Percentiles rank a stretch among this genome's conserved stretches.
phyloP scores from a whole-genome alignment of 1,284 basidiomycete species.

The Microbotryum saponariae region DNA sequence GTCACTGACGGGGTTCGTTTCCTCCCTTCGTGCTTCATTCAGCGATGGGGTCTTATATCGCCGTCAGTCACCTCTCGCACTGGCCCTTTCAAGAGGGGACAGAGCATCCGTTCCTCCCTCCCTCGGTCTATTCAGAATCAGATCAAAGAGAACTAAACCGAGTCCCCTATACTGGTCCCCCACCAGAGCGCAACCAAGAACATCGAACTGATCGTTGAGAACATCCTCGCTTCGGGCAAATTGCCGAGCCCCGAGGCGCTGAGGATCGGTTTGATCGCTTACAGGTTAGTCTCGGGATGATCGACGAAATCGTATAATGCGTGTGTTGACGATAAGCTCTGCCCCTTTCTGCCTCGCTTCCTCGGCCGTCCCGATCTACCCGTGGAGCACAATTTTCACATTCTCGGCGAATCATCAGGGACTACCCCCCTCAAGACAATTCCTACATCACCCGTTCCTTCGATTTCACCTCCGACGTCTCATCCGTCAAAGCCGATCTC shows the following conservation, averaged over 20 bases:
- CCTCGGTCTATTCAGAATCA: no score
- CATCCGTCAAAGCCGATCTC: constrained; percentile 75
- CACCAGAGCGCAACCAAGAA: constrained; percentile 71
- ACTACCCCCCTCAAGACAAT: constrained; percentile 92
- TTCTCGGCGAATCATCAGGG: constrained; percentile 43
- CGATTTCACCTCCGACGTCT: constrained; percentile 86
- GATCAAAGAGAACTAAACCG: no score
- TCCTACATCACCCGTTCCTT: constrained; percentile 77
- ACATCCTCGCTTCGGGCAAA: constrained; percentile 90
- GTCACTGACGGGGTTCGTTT: no score
- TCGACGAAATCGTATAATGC: neutral
- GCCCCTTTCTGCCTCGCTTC: neutral
- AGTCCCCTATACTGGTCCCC: neutral
- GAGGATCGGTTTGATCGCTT: constrained; percentile 53
- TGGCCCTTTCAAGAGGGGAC: neutral
- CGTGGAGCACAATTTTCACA: constrained; percentile 58
- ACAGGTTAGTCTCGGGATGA: constrained; percentile 48
- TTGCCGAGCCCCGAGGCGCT: constrained; percentile 79
- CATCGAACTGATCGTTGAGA: constrained; percentile 91
- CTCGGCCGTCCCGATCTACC: neutral
- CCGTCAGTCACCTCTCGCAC: constrained; percentile 22
- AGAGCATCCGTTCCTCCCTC: no score
- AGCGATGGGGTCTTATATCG: constrained; percentile 46
- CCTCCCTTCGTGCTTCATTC: neutral
- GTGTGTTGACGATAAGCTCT: neutral